phyloP scores from a whole-genome alignment of 2,329 filamentous ascomycete genomes.

The Penicillium paneum region DNA sequence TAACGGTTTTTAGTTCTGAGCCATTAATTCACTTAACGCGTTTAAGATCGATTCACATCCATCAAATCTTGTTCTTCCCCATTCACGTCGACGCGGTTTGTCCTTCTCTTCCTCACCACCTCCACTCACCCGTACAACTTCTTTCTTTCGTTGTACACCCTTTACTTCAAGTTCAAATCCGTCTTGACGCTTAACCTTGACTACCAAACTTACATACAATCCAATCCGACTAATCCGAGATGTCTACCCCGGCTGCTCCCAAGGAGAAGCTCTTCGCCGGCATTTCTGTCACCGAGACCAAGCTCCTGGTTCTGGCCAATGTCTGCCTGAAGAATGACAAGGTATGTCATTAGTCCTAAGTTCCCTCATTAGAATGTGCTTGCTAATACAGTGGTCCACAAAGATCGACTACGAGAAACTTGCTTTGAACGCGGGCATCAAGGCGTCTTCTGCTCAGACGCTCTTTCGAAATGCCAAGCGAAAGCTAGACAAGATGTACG shows the following conservation, averaged over 20 bases:
- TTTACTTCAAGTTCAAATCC: neutral
- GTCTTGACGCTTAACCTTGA: neutral
- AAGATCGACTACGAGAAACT: slow-evolving; percentile 3
- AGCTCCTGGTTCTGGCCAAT: neutral
- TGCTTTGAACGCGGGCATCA: neutral
- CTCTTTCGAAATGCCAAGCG: neutral
- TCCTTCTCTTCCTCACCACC: too few species aligned
- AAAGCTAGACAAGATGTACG: neutral
- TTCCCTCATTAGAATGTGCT: too few species aligned
- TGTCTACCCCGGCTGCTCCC: neutral
- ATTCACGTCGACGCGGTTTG: neutral
- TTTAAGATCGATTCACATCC: neutral
- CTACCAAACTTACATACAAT: neutral
- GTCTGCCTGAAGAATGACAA: neutral
- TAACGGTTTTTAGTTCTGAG: neutral
- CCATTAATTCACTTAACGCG: neutral
- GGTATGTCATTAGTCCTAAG: neutral
- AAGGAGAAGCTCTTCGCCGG: neutral
- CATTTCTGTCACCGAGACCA: neutral
- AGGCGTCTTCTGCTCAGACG: neutral
- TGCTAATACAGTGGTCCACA: neutral
- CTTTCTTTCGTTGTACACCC: neutral
- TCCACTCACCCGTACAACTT: neutral
- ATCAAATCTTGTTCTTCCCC: neutral
- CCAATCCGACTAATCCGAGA: neutral